phyloP scores from a whole-genome alignment of 768 basidiomycete genomes.

The Albatrellus ellisii region DNA sequence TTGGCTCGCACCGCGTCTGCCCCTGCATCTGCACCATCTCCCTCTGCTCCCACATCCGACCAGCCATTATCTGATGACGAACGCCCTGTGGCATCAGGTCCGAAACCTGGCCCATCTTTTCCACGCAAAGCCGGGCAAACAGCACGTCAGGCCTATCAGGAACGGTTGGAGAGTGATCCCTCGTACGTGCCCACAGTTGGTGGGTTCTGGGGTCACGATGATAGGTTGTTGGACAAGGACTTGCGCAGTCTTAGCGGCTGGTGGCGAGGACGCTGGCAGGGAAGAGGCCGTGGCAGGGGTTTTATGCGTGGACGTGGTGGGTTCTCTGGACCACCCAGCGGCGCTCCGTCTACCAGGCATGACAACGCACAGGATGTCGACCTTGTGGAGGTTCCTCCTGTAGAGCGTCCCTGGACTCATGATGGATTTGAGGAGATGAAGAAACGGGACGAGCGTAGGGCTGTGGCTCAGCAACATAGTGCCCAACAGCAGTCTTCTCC shows the following conservation, averaged over 20 bases:
- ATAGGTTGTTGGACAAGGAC: conserved; percentile 75
- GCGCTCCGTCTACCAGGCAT: conserved; percentile 11
- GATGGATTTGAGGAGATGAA: conserved; percentile 87
- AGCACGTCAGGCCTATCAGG: conserved; percentile 78
- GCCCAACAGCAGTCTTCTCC: conserved; percentile 26
- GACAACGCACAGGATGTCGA: conserved; percentile 14
- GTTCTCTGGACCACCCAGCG: conserved; percentile 16
- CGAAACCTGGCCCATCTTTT: conserved; percentile 23
- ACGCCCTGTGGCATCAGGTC: conserved; percentile 16
- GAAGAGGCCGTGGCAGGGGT: conserved; percentile 50
- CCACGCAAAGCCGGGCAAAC: conserved; percentile 36
- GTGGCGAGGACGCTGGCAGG: conserved; percentile 77
- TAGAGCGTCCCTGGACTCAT: conserved; percentile 69
- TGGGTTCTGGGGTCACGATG: conserved; percentile 92
- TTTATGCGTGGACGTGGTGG: conserved; percentile 49
- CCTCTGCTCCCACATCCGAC: conserved; percentile 21
- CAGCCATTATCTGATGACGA: conserved; percentile 16
- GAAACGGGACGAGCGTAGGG: conserved; percentile 48
- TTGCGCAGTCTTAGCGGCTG: conserved; percentile 72
- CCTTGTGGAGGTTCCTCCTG: conserved; percentile 40
- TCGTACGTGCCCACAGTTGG: conserved; percentile 86
- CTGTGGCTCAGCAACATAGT: conserved; percentile 20
- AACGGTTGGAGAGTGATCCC: conserved; percentile 71
- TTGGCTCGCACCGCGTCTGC: conserved; percentile 21
- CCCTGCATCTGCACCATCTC: conserved; percentile 3